These are phyloP conservation scores for Holtermannia corniformis DNA, from an alignment of 768 basidiomycete genomes.

Conservation along the genomic window DNA sequence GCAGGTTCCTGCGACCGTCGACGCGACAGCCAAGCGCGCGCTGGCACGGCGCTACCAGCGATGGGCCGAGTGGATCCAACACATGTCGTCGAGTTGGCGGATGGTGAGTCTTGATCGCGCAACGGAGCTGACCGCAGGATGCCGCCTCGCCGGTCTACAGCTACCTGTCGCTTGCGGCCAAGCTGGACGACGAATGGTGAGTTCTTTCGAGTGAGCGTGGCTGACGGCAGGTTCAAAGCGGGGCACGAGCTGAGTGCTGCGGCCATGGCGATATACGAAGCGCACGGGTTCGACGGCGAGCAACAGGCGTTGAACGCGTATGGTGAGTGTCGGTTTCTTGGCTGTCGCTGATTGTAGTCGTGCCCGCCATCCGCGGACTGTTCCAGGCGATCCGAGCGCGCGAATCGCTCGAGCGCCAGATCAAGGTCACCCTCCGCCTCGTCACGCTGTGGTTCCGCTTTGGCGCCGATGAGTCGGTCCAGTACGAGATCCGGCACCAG, in stretches of 20 bases:
- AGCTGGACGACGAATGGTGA: conserved; percentile 33
- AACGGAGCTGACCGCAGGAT: conserved; percentile 16
- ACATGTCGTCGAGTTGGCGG: conserved; percentile 21
- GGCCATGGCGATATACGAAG: conserved; percentile 29
- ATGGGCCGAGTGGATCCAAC: conserved; percentile 31
- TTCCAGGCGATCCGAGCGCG: conserved; percentile 29
- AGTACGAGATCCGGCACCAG: conserved; percentile 26
- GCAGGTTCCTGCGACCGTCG: background rate
- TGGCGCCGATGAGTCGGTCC: conserved; percentile 28
- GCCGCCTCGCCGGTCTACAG: conserved; percentile 19
- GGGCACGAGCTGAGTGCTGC: conserved; percentile 22
- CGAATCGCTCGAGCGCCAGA: conserved; percentile 27
- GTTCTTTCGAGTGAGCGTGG: conserved; percentile 2
- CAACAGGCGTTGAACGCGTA: conserved; percentile 25
- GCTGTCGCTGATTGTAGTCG: conserved; percentile 15
- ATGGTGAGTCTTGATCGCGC: conserved; percentile 10
- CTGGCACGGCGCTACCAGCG: conserved; percentile 28
- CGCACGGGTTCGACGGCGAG: conserved; percentile 15
- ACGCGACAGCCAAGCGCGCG: background rate
- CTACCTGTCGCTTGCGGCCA: conserved; percentile 22
- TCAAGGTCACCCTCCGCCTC: conserved; percentile 36
- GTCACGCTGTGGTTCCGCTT: conserved; percentile 40
- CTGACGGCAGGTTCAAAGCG: conserved; percentile 18
- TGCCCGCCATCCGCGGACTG: conserved; percentile 35
- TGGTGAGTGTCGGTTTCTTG: conserved; percentile 14